Evolutionary conservation across 179 eudicot genomes (phyloP).

Genomic region (Beta macrorhiza): DNA sequence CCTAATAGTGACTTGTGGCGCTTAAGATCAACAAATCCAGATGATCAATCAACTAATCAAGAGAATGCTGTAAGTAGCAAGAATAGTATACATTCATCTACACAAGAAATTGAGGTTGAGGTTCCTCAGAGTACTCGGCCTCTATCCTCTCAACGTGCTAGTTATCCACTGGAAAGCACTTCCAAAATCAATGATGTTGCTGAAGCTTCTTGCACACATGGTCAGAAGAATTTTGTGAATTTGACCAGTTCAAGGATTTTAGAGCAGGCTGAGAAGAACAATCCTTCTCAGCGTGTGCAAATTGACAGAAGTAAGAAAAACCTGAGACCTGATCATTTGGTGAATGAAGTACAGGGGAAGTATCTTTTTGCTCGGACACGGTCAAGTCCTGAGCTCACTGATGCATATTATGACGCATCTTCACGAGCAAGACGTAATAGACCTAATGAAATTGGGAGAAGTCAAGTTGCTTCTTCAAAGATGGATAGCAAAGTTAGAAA

Average conservation of each 20-base stretch:
- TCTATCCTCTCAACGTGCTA: conserved; percentile 32
- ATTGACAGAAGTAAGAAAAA: conserved; percentile 39
- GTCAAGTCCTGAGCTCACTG: conserved; percentile 91
- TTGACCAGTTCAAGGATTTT: conserved; percentile 32
- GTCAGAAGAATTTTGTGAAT: conserved; percentile 37
- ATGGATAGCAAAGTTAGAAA: conserved; percentile 45
- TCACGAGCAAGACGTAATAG: conserved; percentile 41
- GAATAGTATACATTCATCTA: conserved; percentile 31
- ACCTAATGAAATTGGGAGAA: conserved; percentile 45
- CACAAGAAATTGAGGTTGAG: conserved; percentile 31
- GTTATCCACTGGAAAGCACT: conserved; percentile 32
- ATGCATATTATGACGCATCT: conserved; percentile 41
- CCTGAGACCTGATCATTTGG: conserved; percentile 36
- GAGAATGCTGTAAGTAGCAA: conserved; percentile 30
- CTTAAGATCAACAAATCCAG: conserved; percentile 31
- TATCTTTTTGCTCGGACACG: conserved; percentile 69
- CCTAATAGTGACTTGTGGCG: conserved; percentile 36
- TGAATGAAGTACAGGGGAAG: conserved; percentile 53
- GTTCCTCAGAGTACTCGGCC: conserved; percentile 23
- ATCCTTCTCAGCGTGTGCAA: conserved; percentile 28
- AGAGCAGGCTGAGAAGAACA: conserved; percentile 31
- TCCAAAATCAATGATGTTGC: conserved; percentile 26
- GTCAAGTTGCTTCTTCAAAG: conserved; percentile 37
- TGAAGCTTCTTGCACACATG: conserved; percentile 33
- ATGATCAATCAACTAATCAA: conserved; percentile 29